These are phyloP conservation scores for Raphanus hybrid DNA, from an alignment of 441 rosid genomes.

Conservation along the genomic window DNA sequence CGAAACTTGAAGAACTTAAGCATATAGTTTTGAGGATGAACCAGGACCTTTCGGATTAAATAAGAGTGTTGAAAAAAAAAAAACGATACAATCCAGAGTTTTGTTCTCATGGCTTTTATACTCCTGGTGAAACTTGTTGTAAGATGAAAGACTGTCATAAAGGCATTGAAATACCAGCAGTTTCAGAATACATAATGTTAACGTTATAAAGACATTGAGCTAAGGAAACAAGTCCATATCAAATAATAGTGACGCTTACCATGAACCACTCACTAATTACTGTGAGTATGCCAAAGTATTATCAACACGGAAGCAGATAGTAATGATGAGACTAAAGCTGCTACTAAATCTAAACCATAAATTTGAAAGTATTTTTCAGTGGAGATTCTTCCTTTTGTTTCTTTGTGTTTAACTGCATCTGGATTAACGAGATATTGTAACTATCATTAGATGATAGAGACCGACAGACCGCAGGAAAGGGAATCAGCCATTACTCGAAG, in stretches of 20 bases:
- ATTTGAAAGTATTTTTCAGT: too few relatives aligned
- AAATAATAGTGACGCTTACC: slow-evolving; percentile 4
- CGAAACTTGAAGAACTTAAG: neutral
- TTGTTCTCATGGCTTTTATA: neutral
- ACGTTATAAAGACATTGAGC: slow-evolving; percentile 2
- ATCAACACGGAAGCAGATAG: neutral
- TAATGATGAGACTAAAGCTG: neutral
- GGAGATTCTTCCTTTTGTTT: too few relatives aligned
- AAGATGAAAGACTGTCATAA: slow-evolving; percentile 37
- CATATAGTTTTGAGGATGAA: neutral
- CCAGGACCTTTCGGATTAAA: neutral
- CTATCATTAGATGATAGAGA: too few relatives aligned
- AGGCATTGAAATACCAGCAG: slow-evolving; percentile 49
- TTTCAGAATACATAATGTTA: neutral
- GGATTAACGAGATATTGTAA: neutral
- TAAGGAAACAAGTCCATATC: slow-evolving; percentile 4
- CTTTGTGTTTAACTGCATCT: too few relatives aligned
- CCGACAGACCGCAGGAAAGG: too few relatives aligned
- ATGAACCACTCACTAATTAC: neutral
- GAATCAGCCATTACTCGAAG: too few relatives aligned
- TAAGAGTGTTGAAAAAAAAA: neutral
- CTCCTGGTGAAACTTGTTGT: slow-evolving; percentile 1
- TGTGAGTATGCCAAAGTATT: neutral
- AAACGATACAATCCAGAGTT: neutral
- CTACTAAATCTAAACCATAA: neutral